Base-by-base conservation (phyloP, 768 basidiomycete species). In the Xerocomellus dryophilus region DNA sequence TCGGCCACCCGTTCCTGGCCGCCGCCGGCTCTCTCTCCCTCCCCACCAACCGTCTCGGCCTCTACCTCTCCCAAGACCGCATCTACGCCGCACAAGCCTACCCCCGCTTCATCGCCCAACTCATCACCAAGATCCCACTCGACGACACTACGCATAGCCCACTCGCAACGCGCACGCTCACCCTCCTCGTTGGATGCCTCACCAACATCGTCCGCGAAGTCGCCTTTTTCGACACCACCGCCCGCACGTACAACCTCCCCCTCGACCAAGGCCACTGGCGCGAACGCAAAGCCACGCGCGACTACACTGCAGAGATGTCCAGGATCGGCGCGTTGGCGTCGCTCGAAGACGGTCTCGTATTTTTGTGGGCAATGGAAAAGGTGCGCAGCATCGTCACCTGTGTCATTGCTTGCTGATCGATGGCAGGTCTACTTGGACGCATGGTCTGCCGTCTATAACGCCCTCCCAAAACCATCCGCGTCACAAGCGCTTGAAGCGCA, bases 361-460 rank as follows among this genome's bases (percentile, higher is more conserved):
- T 90, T 56, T 69, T 91, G 14, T 90, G 87, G 87, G 84, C 84
- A 0, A 90, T 90, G 87, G 88, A 90, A 66, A 78, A 80, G 73
- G 88, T 87, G 40, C 20, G 69, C 54, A 7, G 5, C 35, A 3
- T 15, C 18, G 12, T 5, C 18, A 17, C 9, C 29, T 9, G 2
- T 5, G 1, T 31, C 8, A 8, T 31, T 20, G 31, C 21, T 27
- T 12, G 23, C 42, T 49, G 18, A 50, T 40, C 8, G 12, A 41
- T 21, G 23, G 3, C 43, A 90, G 88, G 75, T 85, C 23, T 89
- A 90, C 63, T 72, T 88, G 25, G 81, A 84, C 47, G 81, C 86
- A 4, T 90, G 88, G 89, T 74, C 75, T 1, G 70, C 72, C 49
- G 82, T 85, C 35, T 64, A 69, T 39, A 45, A 54, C 0, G 55